Conservation (phyloP, 2,329 filamentous ascomycete species). For the Thelonectria blattea region DNA sequence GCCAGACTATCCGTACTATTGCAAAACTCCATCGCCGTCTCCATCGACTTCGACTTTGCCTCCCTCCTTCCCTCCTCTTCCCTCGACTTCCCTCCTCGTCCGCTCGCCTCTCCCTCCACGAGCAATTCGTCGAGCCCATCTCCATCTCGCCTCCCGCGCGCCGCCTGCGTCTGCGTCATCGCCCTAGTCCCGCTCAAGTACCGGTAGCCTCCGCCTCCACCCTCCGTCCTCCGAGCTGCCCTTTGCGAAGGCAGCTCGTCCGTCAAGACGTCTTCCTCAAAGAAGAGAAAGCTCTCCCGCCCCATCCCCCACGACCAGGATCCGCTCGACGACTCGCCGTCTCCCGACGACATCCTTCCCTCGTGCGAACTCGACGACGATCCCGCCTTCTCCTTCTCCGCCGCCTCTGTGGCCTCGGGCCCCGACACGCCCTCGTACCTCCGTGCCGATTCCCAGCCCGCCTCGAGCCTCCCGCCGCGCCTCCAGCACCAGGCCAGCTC, state of each 20-base stretch:
- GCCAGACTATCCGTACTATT: conserved; percentile 23
- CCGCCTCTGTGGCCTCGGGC: conserved; percentile 47
- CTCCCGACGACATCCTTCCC: conserved; percentile 55
- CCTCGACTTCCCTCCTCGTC: conserved; percentile 9
- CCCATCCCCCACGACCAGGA: conserved; percentile 52
- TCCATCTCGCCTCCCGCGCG: neutral
- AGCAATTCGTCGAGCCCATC: conserved; percentile 5
- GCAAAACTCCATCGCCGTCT: conserved; percentile 25
- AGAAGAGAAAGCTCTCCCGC: conserved; percentile 72
- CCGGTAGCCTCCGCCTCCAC: conserved; percentile 17
- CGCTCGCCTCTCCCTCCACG: neutral
- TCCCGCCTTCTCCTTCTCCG: conserved; percentile 58
- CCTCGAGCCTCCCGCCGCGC: conserved; percentile 58
- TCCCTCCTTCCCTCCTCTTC: conserved; percentile 8
- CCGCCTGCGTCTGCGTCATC: conserved; percentile 10
- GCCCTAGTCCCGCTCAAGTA: conserved; percentile 20
- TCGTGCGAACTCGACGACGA: conserved; percentile 61
- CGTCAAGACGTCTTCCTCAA: conserved; percentile 75
- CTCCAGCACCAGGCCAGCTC: conserved; percentile 54
- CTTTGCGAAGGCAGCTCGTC: conserved; percentile 70
- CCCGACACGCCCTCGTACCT: conserved; percentile 49
- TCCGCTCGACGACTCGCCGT: conserved; percentile 44
- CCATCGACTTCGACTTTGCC: conserved; percentile 16
- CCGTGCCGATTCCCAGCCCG: conserved; percentile 51
- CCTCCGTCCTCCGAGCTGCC: conserved; percentile 58